These are phyloP conservation scores for Xylaria hypoxylon DNA, from an alignment of 2,329 filamentous ascomycete species.

Conservation along the genomic window DNA sequence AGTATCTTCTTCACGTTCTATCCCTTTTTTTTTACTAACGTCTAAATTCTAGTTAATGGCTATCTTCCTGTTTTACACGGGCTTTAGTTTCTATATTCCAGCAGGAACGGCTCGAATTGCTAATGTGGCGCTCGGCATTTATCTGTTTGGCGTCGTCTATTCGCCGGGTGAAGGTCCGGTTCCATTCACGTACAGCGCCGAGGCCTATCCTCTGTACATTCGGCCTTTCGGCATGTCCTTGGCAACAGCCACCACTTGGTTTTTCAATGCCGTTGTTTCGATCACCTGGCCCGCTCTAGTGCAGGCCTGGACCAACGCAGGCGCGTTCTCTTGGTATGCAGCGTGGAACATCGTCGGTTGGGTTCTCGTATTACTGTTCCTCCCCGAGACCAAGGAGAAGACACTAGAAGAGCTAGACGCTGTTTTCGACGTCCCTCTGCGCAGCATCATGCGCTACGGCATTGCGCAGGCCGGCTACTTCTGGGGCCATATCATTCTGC, in stretches of 20 bases:
- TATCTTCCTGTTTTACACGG: conserved; percentile 60
- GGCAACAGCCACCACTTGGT: conserved; percentile 64
- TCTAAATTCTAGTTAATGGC: conserved; percentile 62
- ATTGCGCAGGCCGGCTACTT: conserved; percentile 50
- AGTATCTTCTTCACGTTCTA: conserved; percentile 14
- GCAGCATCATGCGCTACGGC: conserved; percentile 53
- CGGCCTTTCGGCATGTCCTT: conserved; percentile 72
- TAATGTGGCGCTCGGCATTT: conserved; percentile 62
- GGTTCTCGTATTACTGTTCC: conserved; percentile 56
- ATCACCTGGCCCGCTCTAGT: conserved; percentile 62
- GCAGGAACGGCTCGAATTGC: conserved; percentile 54
- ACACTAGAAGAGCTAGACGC: conserved; percentile 60
- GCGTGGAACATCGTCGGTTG: conserved; percentile 62
- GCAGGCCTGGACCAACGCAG: conserved; percentile 58
- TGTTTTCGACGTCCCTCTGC: conserved; percentile 51
- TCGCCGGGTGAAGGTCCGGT: conserved; percentile 72
- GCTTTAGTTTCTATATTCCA: conserved; percentile 61
- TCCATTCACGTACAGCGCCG: conserved; percentile 75
- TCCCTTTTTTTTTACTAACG: conserved; percentile 19
- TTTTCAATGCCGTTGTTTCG: conserved; percentile 52
- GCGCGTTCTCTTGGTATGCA: conserved; percentile 63
- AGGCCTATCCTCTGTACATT: conserved; percentile 73
- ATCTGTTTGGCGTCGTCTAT: conserved; percentile 63
- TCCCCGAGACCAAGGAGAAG: conserved; percentile 59
- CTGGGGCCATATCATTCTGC: conserved; percentile 49